phyloP scores from a whole-genome alignment of 148 eudicot genomes.

The Spergularia marina region DNA sequence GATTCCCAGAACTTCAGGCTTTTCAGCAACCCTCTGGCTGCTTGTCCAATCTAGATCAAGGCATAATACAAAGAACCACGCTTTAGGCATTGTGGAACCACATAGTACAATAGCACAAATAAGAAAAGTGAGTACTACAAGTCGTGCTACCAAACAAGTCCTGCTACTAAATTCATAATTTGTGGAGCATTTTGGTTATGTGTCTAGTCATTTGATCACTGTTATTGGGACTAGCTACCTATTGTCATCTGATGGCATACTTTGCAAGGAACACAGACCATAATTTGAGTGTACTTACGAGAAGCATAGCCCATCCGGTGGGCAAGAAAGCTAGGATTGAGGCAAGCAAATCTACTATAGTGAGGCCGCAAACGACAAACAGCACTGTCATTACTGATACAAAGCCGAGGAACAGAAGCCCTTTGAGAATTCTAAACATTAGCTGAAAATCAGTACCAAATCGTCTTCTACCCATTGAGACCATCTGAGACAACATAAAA shows the following conservation, averaged over 20 bases:
- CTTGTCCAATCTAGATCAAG: conserved; percentile 61
- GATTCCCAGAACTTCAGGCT: conserved; percentile 82
- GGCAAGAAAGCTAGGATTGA: conserved; percentile 86
- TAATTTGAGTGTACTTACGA: conserved; percentile 42
- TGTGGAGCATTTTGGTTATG: too few species aligned
- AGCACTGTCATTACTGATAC: conserved; percentile 83
- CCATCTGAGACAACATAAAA: conserved; percentile 55
- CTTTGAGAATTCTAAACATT: conserved; percentile 95
- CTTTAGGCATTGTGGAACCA: background rate
- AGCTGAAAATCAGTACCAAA: conserved; percentile 98
- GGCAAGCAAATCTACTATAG: conserved; percentile 71
- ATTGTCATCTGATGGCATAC: background rate
- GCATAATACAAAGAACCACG: background rate
- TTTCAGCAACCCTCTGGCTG: conserved; percentile 68
- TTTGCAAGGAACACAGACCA: background rate
- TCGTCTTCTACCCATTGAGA: conserved; percentile 93
- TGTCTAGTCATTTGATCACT: background rate
- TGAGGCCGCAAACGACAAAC: conserved; percentile 72
- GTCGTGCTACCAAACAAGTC: too few species aligned
- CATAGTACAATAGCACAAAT: background rate
- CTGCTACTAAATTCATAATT: too few species aligned
- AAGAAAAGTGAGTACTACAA: too few species aligned
- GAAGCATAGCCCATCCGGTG: conserved; percentile 94
- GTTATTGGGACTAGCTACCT: background rate
- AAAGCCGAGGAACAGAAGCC: conserved; percentile 88